Base-by-base conservation (phyloP, 2,329 filamentous ascomycete species). In the Fusarium pilosicola region DNA sequence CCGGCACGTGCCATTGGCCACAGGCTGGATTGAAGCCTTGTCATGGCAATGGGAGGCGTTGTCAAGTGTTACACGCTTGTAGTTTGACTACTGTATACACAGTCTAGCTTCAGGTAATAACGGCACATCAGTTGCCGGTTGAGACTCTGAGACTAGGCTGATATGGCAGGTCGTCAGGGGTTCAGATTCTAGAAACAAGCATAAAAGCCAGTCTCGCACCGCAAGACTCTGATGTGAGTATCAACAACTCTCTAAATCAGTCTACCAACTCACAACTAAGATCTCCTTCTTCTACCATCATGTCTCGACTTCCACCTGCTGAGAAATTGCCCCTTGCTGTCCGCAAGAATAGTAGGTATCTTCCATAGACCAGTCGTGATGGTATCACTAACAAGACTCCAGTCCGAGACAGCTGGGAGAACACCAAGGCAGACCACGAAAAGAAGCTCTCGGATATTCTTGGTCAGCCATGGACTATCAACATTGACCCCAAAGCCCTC, bases 381-480 rank as follows among this genome's bases (percentile, higher is more conserved):
- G 26, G 9, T 22, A 30, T 48, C 14, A 34, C 58, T 48, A n/a
- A 61, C 34, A 58, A 18, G 9, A 5, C 6, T 6, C 24, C 46
- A 89, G 86, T 89, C 70, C 86, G 88, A 11, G 88, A 89, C 74
- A 82, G 84, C 22, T 89, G 83, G 83, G 86, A 88, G 24, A 81
- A 77, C 62, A 87, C 85, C 62, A 88, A 85, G 74, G 77, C 70
- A 1, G 84, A 82, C 6, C 70, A 84, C 20, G 86, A 88, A 76
- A 77, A 82, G 59, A 77, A 84, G 61, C 74, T 89, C 45, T 85
- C 85, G 1, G 81, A 82, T 0, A 49, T 84, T 46, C 82, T 89
- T 6, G 86, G 85, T n/a, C 79, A 80, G 41, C 44, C 81, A 13
- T 90, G 87, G 87, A 88, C 84, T 11, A 80, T 88, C 38, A 84